A percentile compares a stretch with the other conserved stretches of the same genome.
Conservation (phyloP, 306 rosid genomes). For the Cicer bijugum region DNA sequence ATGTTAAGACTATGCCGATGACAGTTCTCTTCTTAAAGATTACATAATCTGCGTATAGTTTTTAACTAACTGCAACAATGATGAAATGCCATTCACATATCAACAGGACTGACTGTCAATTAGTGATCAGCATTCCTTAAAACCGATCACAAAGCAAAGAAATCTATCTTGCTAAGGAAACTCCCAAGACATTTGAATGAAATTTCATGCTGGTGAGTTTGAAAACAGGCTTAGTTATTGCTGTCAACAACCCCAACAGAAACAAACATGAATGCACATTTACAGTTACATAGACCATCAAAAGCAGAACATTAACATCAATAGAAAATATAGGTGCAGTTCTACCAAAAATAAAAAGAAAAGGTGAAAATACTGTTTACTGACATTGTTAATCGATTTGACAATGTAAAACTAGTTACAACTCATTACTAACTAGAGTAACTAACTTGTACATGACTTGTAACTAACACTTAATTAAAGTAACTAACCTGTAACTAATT, state of each 20-base stretch:
- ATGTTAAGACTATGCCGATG: not conserved
- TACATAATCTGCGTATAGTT: not conserved
- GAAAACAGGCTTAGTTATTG: not conserved
- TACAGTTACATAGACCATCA: not conserved
- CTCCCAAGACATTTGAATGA: not conserved
- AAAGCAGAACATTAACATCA: not conserved
- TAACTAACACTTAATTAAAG: too few relatives aligned
- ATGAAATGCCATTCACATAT: conserved; percentile 12
- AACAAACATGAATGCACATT: conserved; percentile 6
- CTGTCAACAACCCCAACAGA: not conserved
- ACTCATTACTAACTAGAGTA: too few relatives aligned
- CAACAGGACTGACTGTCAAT: conserved; percentile 24
- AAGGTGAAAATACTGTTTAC: not conserved
- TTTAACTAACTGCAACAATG: conserved; percentile 5
- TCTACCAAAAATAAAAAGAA: not conserved
- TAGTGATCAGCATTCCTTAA: conserved; percentile 27
- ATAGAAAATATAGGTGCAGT: not conserved
- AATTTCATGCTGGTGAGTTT: not conserved
- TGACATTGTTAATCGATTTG: not conserved
- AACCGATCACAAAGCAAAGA: conserved; percentile 8
- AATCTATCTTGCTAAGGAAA: conserved; percentile 4
- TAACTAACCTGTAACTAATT: too few relatives aligned
- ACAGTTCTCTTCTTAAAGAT: not conserved
- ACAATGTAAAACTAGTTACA: not conserved
- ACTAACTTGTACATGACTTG: too few relatives aligned